Base-by-base conservation (phyloP, 1,284 basidiomycete species). In the Heterobasidion irregulare region DNA sequence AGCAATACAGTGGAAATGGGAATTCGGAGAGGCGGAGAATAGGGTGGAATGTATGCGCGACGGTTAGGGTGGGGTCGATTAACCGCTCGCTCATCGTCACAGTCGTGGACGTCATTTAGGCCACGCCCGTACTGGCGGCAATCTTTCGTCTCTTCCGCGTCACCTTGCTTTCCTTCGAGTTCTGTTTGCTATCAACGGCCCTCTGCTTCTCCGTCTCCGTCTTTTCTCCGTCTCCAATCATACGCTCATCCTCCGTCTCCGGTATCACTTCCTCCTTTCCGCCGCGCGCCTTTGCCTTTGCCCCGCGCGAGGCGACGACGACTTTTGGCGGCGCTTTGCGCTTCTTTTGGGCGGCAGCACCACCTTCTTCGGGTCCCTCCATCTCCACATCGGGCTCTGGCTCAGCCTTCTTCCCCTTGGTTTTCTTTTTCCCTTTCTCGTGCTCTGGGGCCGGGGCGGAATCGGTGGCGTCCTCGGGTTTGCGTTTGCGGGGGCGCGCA, bases 321-420 rank as follows among this genome's bases (percentile, higher is more conserved):
- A 57, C 64, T 41, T 60, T 53, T 45, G 63, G 57, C 47, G 58
- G 58, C 16, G 59, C 53, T 55, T 64, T 64, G 56, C 61, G 64
- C 60, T 65, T 66, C 44, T 63, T 62, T 52, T 19, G 8, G 44
- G 16, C 26, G n/a, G 10, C 51, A 2, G 18, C 26, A 35, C 16
- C 26, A 35, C 16, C 12, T 32, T 16, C 54, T 34, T 38, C 43
- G 15, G 33, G 45, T 19, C 36, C 12, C 12, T 34, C 34, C 19
- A 26, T 47, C 18, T 43, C 6, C 16, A 16, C 48, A 13, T 12
- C 53, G 47, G 18, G 26, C 41, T 33, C 45, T 8, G 32, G 16
- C 32, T 18, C 54, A 15, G 46, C n/a, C 47, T 8, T 32, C 36
- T 13, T 47, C 16, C 32, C 36, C 43, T 36, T 46, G 33, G 26